Evolutionary conservation across 768 basidiomycete genomes (phyloP).

Genomic region (Suillus cothurnatus): DNA sequence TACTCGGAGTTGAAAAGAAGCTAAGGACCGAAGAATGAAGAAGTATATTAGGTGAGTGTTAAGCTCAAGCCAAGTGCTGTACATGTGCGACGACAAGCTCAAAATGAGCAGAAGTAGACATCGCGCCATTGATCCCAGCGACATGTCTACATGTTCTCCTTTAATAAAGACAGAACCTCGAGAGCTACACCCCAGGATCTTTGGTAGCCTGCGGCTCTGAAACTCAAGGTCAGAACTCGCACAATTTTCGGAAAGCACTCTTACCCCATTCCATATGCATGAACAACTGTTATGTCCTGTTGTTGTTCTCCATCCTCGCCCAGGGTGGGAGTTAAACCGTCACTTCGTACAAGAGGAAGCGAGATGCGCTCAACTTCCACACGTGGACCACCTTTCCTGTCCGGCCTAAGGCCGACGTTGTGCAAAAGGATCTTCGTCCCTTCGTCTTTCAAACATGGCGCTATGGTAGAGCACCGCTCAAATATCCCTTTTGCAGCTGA

Average conservation of each 20-base stretch:
- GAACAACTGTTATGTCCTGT: slow-evolving; percentile 43
- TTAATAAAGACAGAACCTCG: slow-evolving; percentile 35
- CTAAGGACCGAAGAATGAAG: background rate
- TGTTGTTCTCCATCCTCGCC: slow-evolving; percentile 17
- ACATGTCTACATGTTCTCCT: slow-evolving; percentile 3
- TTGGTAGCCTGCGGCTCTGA: slow-evolving; percentile 42
- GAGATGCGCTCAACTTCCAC: slow-evolving; percentile 50
- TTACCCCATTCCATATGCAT: slow-evolving; percentile 65
- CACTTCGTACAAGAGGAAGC: slow-evolving; percentile 33
- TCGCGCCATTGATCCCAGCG: background rate
- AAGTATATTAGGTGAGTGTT: background rate
- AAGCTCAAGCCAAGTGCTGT: background rate
- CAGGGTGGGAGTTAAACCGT: slow-evolving; percentile 1
- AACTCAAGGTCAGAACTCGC: slow-evolving; percentile 18
- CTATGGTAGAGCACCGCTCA: slow-evolving; percentile 42
- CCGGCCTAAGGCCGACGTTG: slow-evolving; percentile 63
- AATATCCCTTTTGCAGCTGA: slow-evolving; percentile 48
- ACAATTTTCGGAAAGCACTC: slow-evolving; percentile 10
- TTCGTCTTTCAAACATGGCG: slow-evolving; percentile 35
- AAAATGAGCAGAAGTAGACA: background rate
- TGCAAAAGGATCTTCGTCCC: slow-evolving; percentile 48
- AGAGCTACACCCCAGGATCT: slow-evolving; percentile 47
- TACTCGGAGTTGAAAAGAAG: background rate
- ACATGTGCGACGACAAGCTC: background rate
- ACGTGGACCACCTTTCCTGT: slow-evolving; percentile 55